Percentiles rank a stretch among this genome's conserved stretches.
phyloP scores from a whole-genome alignment of 768 basidiomycete species.

The Inosperma sp. region DNA sequence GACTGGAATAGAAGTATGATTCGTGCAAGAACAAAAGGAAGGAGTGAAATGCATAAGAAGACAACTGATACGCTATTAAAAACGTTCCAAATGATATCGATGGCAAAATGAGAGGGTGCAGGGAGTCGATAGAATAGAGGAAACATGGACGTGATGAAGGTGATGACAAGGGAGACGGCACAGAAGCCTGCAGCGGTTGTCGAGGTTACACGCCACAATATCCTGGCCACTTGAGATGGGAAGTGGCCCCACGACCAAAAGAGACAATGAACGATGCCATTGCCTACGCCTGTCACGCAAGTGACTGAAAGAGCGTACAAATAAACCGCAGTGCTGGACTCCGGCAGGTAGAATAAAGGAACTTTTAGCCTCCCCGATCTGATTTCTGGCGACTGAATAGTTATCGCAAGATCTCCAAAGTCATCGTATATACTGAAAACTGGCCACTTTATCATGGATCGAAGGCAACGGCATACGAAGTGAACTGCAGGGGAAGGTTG shows the following conservation, averaged over 20 bases:
- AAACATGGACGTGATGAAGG: too few relatives aligned
- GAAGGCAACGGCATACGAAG: neutral
- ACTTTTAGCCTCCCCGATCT: conserved; percentile 6
- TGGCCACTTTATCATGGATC: conserved; percentile 3
- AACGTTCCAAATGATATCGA: too few relatives aligned
- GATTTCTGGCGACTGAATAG: conserved; percentile 7
- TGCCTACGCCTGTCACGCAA: neutral
- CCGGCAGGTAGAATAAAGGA: conserved; percentile 8
- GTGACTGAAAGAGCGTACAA: conserved; percentile 5
- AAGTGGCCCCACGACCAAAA: conserved; percentile 14
- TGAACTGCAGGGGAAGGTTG: neutral
- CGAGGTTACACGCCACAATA: conserved; percentile 6
- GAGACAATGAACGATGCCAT: conserved; percentile 6
- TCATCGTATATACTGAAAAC: conserved; percentile 7
- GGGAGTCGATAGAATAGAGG: too few relatives aligned
- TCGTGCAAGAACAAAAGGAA: conserved; percentile 9
- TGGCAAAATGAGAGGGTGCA: too few relatives aligned
- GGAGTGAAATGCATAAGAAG: conserved; percentile 3
- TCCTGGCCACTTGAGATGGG: conserved; percentile 4
- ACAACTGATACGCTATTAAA: conserved; percentile 5
- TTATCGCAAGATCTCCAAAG: conserved; percentile 9
- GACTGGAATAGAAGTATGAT: conserved; percentile 5
- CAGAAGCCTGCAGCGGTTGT: conserved; percentile 5
- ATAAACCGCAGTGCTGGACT: conserved; percentile 4
- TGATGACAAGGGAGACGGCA: too few relatives aligned